These are phyloP conservation scores for Diplodia corticola DNA, from an alignment of 2,329 filamentous ascomycete genomes.

Conservation along the genomic window DNA sequence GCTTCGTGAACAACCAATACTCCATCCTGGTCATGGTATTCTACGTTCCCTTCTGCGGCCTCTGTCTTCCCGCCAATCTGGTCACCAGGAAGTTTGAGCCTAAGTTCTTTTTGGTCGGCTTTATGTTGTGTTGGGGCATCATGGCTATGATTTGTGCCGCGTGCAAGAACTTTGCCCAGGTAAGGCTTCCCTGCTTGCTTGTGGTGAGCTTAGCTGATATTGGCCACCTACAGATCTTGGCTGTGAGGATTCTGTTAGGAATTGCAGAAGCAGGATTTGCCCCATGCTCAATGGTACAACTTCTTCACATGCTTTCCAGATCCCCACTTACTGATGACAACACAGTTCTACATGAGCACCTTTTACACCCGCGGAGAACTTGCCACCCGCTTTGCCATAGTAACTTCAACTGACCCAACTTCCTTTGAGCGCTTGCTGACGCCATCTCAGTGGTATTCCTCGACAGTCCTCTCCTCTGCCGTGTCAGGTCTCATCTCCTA, in stretches of 20 bases:
- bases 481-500: slow-evolving; percentile 30
- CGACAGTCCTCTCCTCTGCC: slow-evolving; percentile 8
- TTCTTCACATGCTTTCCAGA: not conserved
- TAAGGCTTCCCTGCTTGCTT: not conserved
- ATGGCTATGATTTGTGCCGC: slow-evolving; percentile 20
- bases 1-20: slow-evolving; percentile 35
- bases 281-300: slow-evolving; percentile 12
- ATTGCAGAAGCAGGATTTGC: slow-evolving; percentile 15
- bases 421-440: not conserved
- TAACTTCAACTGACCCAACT: not conserved
- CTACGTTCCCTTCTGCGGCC: slow-evolving; percentile 34
- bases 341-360: slow-evolving; percentile 21
- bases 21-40: slow-evolving; percentile 37
- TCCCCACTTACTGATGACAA: not conserved
- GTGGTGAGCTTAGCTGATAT: slow-evolving; percentile 11
- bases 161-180: slow-evolving; percentile 19
- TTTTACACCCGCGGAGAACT: slow-evolving; percentile 22
- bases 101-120: slow-evolving; percentile 16
- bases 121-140: slow-evolving; percentile 17
- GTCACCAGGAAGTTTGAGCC: slow-evolving; percentile 18
- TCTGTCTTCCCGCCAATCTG: slow-evolving; percentile 21
- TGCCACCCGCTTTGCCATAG: slow-evolving; percentile 19
- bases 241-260: slow-evolving; percentile 7
- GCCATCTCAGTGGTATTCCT: slow-evolving; percentile 2
- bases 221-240: not conserved